A percentile compares a stretch with the other conserved stretches of the same genome.
phyloP scores from a whole-genome alignment of 2,329 filamentous ascomycete genomes.

The Epicoccum sorghinum region DNA sequence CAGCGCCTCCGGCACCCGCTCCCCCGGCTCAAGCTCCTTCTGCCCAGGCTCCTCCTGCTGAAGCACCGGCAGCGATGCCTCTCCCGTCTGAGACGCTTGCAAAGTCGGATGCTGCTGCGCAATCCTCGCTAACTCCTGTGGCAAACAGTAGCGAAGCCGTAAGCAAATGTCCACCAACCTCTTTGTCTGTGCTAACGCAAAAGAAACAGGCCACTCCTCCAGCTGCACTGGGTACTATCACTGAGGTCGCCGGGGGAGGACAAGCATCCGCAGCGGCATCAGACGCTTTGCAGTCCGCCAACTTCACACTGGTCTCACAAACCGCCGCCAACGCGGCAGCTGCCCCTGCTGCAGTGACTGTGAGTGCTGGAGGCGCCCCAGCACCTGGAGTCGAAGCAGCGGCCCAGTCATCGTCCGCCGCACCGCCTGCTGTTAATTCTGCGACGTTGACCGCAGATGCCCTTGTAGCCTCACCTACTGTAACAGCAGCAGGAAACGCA shows the following conservation, averaged over 20 bases:
- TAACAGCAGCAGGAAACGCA: constrained; percentile 19
- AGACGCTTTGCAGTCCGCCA: background rate
- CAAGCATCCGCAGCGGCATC: background rate
- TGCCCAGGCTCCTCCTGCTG: constrained; percentile 5
- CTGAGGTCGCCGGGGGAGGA: constrained; percentile 10
- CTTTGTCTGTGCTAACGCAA: background rate
- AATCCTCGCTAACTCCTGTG: constrained; percentile 8
- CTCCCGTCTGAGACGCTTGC: constrained; percentile 4
- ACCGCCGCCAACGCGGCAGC: constrained; percentile 13
- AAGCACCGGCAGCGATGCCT: constrained; percentile 14
- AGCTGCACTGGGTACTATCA: constrained; percentile 13
- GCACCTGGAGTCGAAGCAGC: constrained; percentile 17
- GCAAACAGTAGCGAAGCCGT: constrained; percentile 22
- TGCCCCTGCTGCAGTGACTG: constrained; percentile 22
- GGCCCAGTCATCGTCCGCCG: constrained; percentile 15
- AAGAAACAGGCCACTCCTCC: background rate
- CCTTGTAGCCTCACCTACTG: constrained; percentile 28
- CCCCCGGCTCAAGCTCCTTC: constrained; percentile 10
- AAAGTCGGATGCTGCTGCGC: constrained; percentile 1
- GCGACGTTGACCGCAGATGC: constrained; percentile 30
- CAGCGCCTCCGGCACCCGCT: constrained; percentile 5
- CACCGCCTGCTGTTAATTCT: constrained; percentile 25
- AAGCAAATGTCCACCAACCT: background rate
- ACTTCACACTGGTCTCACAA: background rate
- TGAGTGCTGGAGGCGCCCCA: constrained; percentile 21